phyloP scores from a whole-genome alignment of 208 protist genomes.

The Trichomonas tenax region DNA sequence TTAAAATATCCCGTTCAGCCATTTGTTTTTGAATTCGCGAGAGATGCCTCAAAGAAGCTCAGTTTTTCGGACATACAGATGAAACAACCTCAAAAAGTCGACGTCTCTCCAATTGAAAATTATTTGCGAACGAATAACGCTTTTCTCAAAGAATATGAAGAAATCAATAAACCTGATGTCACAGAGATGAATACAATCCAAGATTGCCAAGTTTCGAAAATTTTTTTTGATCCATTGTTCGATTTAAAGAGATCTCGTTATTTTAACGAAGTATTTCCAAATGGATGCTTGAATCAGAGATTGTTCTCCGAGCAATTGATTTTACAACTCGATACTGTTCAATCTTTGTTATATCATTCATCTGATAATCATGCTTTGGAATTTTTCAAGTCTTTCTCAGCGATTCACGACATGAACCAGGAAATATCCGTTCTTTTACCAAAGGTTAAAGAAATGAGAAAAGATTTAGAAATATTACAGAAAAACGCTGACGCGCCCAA shows the following conservation, averaged over 20 bases:
- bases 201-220: neutral
- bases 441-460: neutral
- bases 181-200: neutral
- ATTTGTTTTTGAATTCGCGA: slow-evolving; percentile 6
- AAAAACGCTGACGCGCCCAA: neutral
- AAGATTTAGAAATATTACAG: neutral
- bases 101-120: neutral
- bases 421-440: neutral
- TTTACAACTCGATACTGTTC: neutral
- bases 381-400: neutral
- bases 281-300: neutral
- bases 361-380: neutral
- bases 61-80: neutral
- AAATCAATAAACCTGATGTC: neutral
- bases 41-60: neutral
- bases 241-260: neutral
- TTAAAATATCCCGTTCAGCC: slow-evolving; percentile 8
- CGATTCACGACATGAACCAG: neutral
- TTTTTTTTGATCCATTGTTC: neutral
- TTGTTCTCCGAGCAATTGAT: neutral
- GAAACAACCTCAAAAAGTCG: neutral
- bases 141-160: neutral
- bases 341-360: neutral
- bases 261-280: neutral
- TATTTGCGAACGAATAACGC: neutral